These are phyloP conservation scores for Rosa rugosa DNA, from an alignment of 306 rosid genomes.

Conservation along the genomic window DNA sequence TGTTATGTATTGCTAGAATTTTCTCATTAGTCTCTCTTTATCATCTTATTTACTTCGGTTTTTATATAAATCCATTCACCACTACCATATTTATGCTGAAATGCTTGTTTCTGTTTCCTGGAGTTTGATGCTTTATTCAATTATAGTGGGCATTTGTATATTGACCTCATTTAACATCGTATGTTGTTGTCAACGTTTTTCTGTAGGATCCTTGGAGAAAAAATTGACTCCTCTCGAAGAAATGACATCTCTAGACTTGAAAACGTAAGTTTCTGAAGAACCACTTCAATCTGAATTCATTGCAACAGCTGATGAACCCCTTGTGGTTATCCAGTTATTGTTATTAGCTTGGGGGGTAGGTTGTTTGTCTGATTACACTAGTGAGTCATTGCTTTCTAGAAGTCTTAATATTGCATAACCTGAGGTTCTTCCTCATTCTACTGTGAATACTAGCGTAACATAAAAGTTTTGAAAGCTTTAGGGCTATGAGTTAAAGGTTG, in stretches of 20 bases:
- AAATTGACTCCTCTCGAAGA: slow-evolving; percentile 66
- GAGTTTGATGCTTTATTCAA: slow-evolving; percentile 4
- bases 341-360: not conserved
- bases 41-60: not conserved
- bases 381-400: not conserved
- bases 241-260: slow-evolving; percentile 78
- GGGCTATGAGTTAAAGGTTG: not conserved
- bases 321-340: not conserved
- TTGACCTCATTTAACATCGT: slow-evolving; percentile 13
- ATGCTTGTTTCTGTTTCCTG: slow-evolving; percentile 16
- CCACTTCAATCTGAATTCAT: not conserved
- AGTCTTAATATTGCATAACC: not conserved
- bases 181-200: slow-evolving; percentile 16
- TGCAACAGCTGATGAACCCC: slow-evolving; percentile 2
- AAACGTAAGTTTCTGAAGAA: slow-evolving; percentile 63
- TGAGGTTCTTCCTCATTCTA: not conserved
- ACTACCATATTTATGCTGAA: not conserved
- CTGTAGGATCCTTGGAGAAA: slow-evolving; percentile 71
- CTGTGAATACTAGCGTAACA: not conserved
- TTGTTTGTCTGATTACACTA: not conserved
- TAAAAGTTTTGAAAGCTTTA: not conserved
- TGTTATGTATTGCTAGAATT: not conserved
- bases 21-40: not conserved
- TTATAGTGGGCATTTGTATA: not conserved
- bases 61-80: not conserved